phyloP scores from a whole-genome alignment of 345 rosid species.

The Trapa incisa region DNA sequence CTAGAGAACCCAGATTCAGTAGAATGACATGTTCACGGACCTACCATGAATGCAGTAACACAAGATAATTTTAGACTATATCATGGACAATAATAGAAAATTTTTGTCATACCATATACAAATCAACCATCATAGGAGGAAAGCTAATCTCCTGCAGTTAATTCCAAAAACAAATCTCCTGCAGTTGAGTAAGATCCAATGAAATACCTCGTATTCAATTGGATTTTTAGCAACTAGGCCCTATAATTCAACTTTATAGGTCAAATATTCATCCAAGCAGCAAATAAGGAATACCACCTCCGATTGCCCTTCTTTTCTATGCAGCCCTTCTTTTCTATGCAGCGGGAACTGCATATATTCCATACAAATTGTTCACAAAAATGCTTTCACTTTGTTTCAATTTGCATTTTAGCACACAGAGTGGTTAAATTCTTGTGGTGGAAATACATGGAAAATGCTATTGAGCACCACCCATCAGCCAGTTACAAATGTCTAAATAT shows the following conservation, averaged over 20 bases:
- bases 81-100: no score
- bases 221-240: neutral
- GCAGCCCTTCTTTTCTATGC: neutral
- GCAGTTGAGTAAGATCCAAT: neutral
- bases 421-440: no score
- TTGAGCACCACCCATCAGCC: no score
- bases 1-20: constrained; percentile 70
- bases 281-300: no score
- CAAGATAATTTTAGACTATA: neutral
- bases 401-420: no score
- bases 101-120: neutral
- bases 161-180: no score
- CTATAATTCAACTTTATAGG: neutral
- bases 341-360: no score
- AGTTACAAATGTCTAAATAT: no score
- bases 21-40: constrained; percentile 89
- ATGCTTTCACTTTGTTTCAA: no score
- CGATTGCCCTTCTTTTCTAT: neutral
- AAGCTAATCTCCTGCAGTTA: neutral
- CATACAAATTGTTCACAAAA: no score
- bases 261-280: no score
- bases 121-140: neutral
- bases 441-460: no score
- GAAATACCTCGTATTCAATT: neutral
- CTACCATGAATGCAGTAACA: constrained; percentile 17